Evolutionary conservation across 805 yeast genomes (phyloP).

Genomic region (Metschnikowia rubicola): DNA sequence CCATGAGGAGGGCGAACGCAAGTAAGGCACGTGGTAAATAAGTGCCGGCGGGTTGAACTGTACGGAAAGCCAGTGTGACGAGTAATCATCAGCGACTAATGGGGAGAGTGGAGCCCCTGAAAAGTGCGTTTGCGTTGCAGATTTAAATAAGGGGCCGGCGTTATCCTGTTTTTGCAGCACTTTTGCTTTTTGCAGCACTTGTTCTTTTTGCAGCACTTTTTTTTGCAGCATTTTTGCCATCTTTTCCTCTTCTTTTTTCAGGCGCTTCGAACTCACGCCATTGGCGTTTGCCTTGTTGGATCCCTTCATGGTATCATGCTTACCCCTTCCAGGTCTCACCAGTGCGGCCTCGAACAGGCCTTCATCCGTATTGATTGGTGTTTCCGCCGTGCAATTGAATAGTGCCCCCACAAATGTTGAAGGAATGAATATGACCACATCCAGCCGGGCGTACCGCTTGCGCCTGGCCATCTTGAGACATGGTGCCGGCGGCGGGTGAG

Average conservation of each 20-base stretch:
- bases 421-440: conserved; percentile 49
- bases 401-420: conserved; percentile 62
- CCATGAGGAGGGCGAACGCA: conserved; percentile 47
- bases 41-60: conserved; percentile 20
- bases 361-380: background rate
- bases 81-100: conserved; percentile 53
- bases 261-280: background rate
- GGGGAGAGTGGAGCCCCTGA: conserved; percentile 48
- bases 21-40: conserved; percentile 53
- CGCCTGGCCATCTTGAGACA: conserved; percentile 60
- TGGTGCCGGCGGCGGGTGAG: background rate
- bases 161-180: background rate
- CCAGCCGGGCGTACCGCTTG: conserved; percentile 46
- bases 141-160: background rate
- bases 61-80: conserved; percentile 44
- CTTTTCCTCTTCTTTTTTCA: background rate
- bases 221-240: background rate
- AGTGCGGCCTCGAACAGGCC: too few relatives aligned
- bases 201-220: background rate
- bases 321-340: background rate
- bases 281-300: too few relatives aligned
- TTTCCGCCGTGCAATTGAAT: conserved; percentile 39
- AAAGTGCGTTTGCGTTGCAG: background rate
- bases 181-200: background rate
- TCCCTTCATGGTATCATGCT: background rate